Evolutionary conservation across 2,329 filamentous ascomycete species (phyloP).

Genomic region (Botrytis elliptica): DNA sequence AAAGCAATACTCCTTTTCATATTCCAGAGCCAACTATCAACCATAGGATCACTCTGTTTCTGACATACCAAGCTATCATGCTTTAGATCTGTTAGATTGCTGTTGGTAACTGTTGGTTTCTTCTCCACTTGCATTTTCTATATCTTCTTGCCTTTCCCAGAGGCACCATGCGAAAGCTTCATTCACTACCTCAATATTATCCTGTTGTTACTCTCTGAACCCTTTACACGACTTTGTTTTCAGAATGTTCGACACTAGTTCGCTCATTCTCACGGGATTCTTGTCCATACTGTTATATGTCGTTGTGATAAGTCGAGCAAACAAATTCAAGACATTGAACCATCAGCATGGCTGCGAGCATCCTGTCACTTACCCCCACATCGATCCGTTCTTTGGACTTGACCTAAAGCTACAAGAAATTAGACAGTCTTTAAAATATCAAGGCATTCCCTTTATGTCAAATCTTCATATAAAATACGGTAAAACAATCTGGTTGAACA

Average conservation of each 20-base stretch:
- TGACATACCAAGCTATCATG: background rate
- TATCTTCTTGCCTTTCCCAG: background rate
- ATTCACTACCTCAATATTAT: too few species aligned
- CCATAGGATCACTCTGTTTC: background rate
- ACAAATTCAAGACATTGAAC: background rate
- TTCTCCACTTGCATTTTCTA: background rate
- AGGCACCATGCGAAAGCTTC: background rate
- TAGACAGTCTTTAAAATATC: background rate
- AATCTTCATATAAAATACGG: slow-evolving; percentile 9
- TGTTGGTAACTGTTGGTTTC: background rate
- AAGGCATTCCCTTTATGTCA: background rate
- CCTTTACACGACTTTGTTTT: background rate
- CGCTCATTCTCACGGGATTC: background rate
- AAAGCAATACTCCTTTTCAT: background rate
- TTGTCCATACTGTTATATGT: background rate
- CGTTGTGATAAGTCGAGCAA: background rate
- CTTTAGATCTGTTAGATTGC: background rate
- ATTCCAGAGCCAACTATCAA: background rate
- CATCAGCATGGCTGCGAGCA: background rate
- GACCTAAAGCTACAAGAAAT: slow-evolving; percentile 14
- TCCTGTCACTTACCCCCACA: slow-evolving; percentile 4
- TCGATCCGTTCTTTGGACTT: slow-evolving; percentile 13
- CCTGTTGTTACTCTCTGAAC: background rate
- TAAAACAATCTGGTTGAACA: background rate
- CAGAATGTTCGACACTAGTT: background rate